Percentiles rank a stretch among this genome's conserved stretches.
phyloP scores from a whole-genome alignment of 768 basidiomycete species.

The Boletus rubescentipes region DNA sequence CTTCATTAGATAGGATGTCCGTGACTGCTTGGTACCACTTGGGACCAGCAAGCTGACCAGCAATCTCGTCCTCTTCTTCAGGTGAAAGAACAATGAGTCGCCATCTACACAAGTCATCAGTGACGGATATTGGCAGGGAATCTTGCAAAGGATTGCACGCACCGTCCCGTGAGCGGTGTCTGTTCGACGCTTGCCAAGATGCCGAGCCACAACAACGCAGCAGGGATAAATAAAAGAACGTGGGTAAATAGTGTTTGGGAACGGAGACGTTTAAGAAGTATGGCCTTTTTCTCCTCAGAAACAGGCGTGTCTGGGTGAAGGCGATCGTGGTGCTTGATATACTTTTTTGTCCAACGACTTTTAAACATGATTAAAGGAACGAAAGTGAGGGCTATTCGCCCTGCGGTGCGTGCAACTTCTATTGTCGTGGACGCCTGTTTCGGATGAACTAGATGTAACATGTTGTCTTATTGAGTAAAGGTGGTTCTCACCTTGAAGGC shows the following conservation, averaged over 20 bases:
- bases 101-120: conserved; percentile 52
- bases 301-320: conserved; percentile 41
- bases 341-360: conserved; percentile 50
- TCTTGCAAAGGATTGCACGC: conserved; percentile 24
- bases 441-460: neutral
- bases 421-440: conserved; percentile 70
- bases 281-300: conserved; percentile 52
- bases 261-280: conserved; percentile 48
- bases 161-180: conserved; percentile 88
- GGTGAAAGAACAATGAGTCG: conserved; percentile 87
- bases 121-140: neutral
- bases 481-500: conserved; percentile 54
- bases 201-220: conserved; percentile 62
- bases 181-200: conserved; percentile 71
- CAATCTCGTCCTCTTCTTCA: conserved; percentile 89
- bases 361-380: conserved; percentile 66
- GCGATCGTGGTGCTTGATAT: conserved; percentile 46
- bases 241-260: conserved; percentile 50
- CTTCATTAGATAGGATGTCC: conserved; percentile 70
- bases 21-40: conserved; percentile 87
- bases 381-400: conserved; percentile 72
- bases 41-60: conserved; percentile 73
- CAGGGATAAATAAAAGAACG: conserved; percentile 59
- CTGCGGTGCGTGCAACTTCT: conserved; percentile 66
- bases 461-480: neutral